Conservation (phyloP, 2,329 filamentous ascomycete genomes). For the Nigrograna mackinnonii region DNA sequence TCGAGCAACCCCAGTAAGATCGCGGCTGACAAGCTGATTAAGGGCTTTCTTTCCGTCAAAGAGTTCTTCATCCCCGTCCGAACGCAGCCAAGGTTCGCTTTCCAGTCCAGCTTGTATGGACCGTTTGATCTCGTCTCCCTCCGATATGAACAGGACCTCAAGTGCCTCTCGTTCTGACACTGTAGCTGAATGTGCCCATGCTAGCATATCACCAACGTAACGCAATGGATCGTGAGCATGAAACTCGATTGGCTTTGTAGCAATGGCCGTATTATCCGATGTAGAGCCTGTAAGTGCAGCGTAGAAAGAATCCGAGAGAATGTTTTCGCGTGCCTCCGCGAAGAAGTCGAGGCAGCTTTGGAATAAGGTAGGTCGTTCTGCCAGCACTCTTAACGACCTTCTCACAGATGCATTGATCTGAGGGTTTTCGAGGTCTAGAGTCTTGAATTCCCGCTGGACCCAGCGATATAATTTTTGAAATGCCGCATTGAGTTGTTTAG, state of each 20-base stretch:
- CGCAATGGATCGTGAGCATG: slow-evolving; percentile 88
- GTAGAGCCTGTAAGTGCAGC: slow-evolving; percentile 78
- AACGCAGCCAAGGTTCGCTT: slow-evolving; percentile 80
- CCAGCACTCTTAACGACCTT: slow-evolving; percentile 80
- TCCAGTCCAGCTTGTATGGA: slow-evolving; percentile 79
- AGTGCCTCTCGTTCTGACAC: slow-evolving; percentile 93
- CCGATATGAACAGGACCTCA: slow-evolving; percentile 86
- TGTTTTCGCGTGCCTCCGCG: slow-evolving; percentile 83
- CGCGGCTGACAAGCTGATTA: slow-evolving; percentile 83
- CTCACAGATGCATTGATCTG: slow-evolving; percentile 87
- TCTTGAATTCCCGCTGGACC: slow-evolving; percentile 92
- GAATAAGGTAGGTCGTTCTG: slow-evolving; percentile 87
- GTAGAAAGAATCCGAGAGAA: slow-evolving; percentile 87
- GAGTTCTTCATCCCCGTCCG: slow-evolving; percentile 52
- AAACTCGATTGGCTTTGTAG: slow-evolving; percentile 86
- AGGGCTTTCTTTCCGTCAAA: slow-evolving; percentile 85
- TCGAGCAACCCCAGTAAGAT: slow-evolving; percentile 78
- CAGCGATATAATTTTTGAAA: slow-evolving; percentile 97
- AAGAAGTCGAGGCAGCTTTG: slow-evolving; percentile 94
- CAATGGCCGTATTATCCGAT: slow-evolving; percentile 59
- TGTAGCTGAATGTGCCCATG: slow-evolving; percentile 92
- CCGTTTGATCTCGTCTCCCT: slow-evolving; percentile 84
- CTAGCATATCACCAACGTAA: slow-evolving; percentile 96
- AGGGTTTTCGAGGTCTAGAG: slow-evolving; percentile 88
- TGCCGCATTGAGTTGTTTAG: slow-evolving; percentile 81